Evolutionary conservation across 495 filamentous ascomycete species (phyloP), one percentile per base, ranked within the genome.

Genomic region (Chaetomium cochliodes): DNA sequence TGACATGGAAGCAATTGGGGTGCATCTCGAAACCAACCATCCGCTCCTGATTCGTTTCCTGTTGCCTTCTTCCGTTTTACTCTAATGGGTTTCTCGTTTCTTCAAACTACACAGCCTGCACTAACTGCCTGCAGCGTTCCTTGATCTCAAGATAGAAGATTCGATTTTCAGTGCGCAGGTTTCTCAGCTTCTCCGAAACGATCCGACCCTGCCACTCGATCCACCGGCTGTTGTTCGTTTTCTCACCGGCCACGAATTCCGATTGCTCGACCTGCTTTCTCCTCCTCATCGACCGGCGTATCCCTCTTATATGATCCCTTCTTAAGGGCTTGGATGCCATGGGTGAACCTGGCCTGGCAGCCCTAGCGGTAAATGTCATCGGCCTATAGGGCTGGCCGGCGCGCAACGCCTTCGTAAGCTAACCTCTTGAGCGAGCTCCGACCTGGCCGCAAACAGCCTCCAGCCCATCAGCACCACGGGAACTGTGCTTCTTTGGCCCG

Each of bases 1-100:
- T 67, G 69, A 67, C 67, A 67, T 69, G 67, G 26, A 51, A 51
- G 60, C 55, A 69, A 65, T 46, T 61, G n/a, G 53, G 60, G 64
- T 62, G 57, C 42, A 68, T 44, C 72, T 74, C 70, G 70, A 70
- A 37, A 70, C 70, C 64, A 72, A 65, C 44, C 42, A 54, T 23
- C 20, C 47, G 54, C 58, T 70, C 64, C 59, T 64, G 41, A 28
- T 55, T 51, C 60, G 65, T 60, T 65, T 70, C 64, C 55, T 42
- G 9, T 23, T 33, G 60, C 66, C 64, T 62, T n/a, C 58, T 55
- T 46, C 53, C 67, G 69, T 68, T 66, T 68, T 60, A 53, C 8
- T n/a, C 47, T 39, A 39, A 60, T 47, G 50, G 44, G 5, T 60
- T 49, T 58, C 22, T 53, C 54, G 33, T n/a, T 26, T 41, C 49